Base-by-base conservation (phyloP, 495 filamentous ascomycete species). In the Hypoxylon rickii region DNA sequence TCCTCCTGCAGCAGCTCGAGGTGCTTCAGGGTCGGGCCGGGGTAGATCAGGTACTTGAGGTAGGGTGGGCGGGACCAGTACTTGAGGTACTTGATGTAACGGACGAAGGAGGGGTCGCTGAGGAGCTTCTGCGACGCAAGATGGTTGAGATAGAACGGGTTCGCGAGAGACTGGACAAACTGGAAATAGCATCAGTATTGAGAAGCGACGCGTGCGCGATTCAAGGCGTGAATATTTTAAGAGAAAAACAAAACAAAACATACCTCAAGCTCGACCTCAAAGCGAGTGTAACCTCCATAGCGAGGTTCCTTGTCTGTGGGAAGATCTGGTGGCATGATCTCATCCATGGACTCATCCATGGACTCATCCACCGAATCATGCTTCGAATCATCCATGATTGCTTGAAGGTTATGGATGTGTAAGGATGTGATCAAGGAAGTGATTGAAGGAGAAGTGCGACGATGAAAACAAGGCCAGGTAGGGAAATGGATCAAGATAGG, bases 21-120 rank as follows among this genome's bases (percentile, higher is more conserved):
- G 52, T 88, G 84, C 58, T 86, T 86, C 13, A 97, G 70, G n/a
- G 90, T 91, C 15, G 90, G 87, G 3, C 87, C 89, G 0, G 92
- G 92, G 63, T 91, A 90, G 8, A 76, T 86, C 37, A 96, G 72
- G 66, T 89, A 95, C 57, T 88, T 89, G 48, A 86, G 74, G 64
- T 95, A 96, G 48, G 90, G 83, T n/a, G 89, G 89, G 8, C 83
- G 82, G 49, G 80, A 80, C 82, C 86, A 96, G 79, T 96, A 95
- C 57, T 85, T 86, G 47, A 96, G 84, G 67, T 96, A 96, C 44
- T 74, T 75, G 31, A 95, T 86, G 69, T 96, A 96, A 40, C 83
- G 85, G 37, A 92, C 73, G 70, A 95, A 96, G 13, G 81, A 76
- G 16, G 86, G 81, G 36, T 86, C 70, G 68, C 78, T 74, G 64